A percentile compares a stretch with the other conserved stretches of the same genome.
Conservation (phyloP, 805 yeast genomes). For the Candida maesae region DNA sequence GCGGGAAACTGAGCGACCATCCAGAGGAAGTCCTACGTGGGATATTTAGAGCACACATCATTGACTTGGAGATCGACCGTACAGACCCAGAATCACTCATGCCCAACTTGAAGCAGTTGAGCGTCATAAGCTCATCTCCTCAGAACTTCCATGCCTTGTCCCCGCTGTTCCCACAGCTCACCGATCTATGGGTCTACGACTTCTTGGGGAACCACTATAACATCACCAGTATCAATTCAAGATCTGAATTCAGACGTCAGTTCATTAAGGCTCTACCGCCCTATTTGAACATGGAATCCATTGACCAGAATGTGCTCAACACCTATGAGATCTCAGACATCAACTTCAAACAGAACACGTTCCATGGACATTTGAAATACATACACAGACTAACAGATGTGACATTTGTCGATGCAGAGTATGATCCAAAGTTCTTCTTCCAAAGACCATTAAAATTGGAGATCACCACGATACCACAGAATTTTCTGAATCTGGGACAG, state of each 20-base stretch:
- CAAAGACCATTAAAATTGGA: slow-evolving; percentile 3
- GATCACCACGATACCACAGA: slow-evolving; percentile 1
- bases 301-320: not conserved
- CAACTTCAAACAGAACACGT: not conserved
- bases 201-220: no score
- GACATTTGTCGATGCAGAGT: not conserved
- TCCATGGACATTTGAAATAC: slow-evolving; percentile 4
- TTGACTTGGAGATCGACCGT: slow-evolving; percentile 4
- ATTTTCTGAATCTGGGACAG: not conserved
- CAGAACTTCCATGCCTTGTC: slow-evolving; percentile 1
- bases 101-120: slow-evolving; percentile 1
- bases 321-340: slow-evolving; percentile 4
- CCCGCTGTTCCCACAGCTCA: slow-evolving; percentile 4
- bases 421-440: slow-evolving; percentile 1
- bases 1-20: slow-evolving; percentile 4
- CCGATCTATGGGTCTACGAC: slow-evolving; percentile 6
- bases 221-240: slow-evolving; percentile 1
- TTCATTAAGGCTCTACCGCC: not conserved
- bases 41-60: not conserved
- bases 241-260: not conserved
- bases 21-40: not conserved
- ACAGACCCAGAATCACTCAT: slow-evolving; percentile 2
- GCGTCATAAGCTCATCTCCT: slow-evolving; percentile 2
- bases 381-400: slow-evolving; percentile 1
- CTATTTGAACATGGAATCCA: no score